phyloP scores from a whole-genome alignment of 2,329 filamentous ascomycete genomes.

The Botryotinia globosa region DNA sequence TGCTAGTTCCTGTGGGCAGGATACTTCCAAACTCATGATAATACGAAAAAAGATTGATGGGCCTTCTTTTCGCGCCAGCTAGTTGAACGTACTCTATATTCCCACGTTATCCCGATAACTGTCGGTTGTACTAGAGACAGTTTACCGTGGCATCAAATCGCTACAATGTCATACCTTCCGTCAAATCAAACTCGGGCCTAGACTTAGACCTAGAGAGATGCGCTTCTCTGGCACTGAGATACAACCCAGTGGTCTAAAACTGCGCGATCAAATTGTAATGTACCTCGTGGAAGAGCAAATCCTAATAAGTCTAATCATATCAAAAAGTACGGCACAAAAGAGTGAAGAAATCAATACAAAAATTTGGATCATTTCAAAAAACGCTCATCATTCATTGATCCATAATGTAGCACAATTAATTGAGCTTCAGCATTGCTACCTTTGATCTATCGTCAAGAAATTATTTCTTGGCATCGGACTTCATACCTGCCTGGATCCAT shows the following conservation, averaged over 20 bases:
- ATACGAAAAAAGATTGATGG: background rate
- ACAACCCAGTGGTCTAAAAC: background rate
- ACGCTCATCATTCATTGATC: background rate
- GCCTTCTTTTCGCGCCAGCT: background rate
- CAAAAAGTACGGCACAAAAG: background rate
- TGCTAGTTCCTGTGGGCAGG: background rate
- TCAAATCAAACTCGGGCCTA: background rate
- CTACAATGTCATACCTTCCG: background rate
- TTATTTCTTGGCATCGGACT: constrained; percentile 35
- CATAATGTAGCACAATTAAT: too few species aligned
- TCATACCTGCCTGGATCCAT: constrained; percentile 70
- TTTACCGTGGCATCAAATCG: background rate
- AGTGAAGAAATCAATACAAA: background rate
- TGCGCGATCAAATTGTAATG: background rate
- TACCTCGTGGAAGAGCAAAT: background rate
- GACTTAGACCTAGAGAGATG: background rate
- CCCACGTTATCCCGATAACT: background rate
- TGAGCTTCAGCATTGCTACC: background rate
- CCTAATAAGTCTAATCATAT: background rate
- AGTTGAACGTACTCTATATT: background rate
- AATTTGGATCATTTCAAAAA: background rate
- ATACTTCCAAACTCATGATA: background rate
- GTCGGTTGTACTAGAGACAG: background rate
- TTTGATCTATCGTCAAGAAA: background rate
- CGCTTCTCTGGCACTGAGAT: background rate